Evolutionary conservation across 2,329 filamentous ascomycete genomes (phyloP).

Genomic region (Ascochyta rabiei): DNA sequence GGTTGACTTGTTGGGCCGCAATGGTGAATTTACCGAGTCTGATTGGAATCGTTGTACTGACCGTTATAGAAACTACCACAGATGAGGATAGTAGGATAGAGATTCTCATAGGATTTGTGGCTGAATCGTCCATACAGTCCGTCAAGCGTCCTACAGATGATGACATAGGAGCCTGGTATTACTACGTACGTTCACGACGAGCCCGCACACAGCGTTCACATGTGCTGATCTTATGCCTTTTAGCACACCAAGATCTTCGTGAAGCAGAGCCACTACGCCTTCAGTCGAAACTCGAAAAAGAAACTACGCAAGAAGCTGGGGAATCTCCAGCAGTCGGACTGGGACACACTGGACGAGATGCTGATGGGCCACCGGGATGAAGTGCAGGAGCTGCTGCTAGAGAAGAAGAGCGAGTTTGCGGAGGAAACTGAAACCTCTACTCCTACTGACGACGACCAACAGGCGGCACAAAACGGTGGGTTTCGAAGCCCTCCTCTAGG

Average conservation of each 20-base stretch:
- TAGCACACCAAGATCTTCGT: conserved; percentile 80
- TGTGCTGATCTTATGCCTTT: background rate
- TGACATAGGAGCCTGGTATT: conserved; percentile 83
- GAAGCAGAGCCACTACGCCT: conserved; percentile 75
- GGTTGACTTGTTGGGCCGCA: conserved; percentile 77
- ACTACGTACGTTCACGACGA: conserved; percentile 55
- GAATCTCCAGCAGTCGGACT: conserved; percentile 54
- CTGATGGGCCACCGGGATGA: conserved; percentile 58
- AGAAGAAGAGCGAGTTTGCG: conserved; percentile 50
- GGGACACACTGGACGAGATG: conserved; percentile 61
- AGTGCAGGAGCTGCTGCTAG: conserved; percentile 55
- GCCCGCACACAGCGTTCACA: background rate
- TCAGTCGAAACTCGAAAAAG: conserved; percentile 65
- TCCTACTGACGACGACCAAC: conserved; percentile 28
- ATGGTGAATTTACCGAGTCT: conserved; percentile 59
- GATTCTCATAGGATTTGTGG: conserved; percentile 81
- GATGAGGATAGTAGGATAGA: conserved; percentile 54
- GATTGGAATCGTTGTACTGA: background rate
- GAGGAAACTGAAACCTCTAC: conserved; percentile 27
- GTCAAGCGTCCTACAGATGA: conserved; percentile 71
- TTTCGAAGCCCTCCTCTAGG: conserved; percentile 30
- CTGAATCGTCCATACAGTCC: conserved; percentile 73
- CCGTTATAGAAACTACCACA: conserved; percentile 9
- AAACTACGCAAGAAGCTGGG: conserved; percentile 66
- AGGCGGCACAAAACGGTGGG: conserved; percentile 12